Evolutionary conservation across 176 grass and related monocot species (phyloP), one percentile per base, ranked within the genome.

Genomic region (Oropetium thomaeum): DNA sequence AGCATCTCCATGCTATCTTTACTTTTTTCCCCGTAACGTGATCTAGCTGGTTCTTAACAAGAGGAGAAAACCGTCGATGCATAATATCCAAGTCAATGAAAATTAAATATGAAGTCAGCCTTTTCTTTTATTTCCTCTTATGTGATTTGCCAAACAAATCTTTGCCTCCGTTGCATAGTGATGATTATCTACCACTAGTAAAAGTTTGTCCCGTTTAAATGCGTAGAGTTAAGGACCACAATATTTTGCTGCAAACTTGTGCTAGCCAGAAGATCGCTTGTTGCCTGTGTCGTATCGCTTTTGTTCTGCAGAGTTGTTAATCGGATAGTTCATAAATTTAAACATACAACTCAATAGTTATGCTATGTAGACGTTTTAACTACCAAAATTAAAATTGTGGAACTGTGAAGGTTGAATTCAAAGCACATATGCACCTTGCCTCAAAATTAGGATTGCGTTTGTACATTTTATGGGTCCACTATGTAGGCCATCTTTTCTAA

Each of bases 401-500:
- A 40, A 64, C 26, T 62, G 42, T 70, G 30, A 75, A 86, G 14
- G 70, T 43, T 23, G 23, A 71, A 29, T 19, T 63, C 5, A 5
- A 57, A 26, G 28, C 11, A 38, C n/a, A 62, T 49, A 3, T 69
- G 66, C 54, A 54, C 64, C 16, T 29, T 38, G 52, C 62, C 25
- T 70, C 9, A 7, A 76, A 48, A 26, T 30, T 63, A 42, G 57
- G 14, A 44, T 43, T 5, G 28, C 31, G 29, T 62, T 5, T 69
- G 60, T 53, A 69, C 42, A 29, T 55, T 57, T 63, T 76, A 35
- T 58, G 38, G 65, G 32, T 29, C 33, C 11, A 16, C 42, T 74
- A 33, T 23, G n/a, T 27, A 44, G 39, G n/a, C 29, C 31, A 30
- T 82, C 4, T 70, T 76, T 80, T 85, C 66, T 71, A 49, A 25